Evolutionary conservation across 768 basidiomycete genomes (phyloP).

Genomic region (Termitomyces sp.): DNA sequence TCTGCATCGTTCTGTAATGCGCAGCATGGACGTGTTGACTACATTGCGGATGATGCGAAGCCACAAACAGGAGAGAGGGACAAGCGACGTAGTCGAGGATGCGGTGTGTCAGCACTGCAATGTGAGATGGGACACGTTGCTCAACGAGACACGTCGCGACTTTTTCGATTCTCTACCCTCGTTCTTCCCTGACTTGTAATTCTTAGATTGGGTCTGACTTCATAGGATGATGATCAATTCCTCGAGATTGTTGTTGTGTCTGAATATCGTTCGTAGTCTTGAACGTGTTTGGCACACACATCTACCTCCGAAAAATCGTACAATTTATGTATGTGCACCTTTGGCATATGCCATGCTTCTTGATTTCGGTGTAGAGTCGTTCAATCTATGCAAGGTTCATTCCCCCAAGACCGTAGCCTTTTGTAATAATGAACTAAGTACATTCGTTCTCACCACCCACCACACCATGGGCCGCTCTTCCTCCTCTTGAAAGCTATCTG

Average conservation of each 20-base stretch:
- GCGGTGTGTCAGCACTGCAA: slow-evolving; percentile 20
- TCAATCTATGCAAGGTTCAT: not conserved
- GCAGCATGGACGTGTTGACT: slow-evolving; percentile 17
- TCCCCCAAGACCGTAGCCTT: not conserved
- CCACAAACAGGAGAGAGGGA: slow-evolving; percentile 19
- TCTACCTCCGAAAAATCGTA: not conserved
- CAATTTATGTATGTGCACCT: not conserved
- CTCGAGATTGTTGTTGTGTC: not conserved
- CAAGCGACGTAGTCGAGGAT: slow-evolving; percentile 17
- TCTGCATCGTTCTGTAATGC: slow-evolving; percentile 17
- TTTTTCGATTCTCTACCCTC: slow-evolving; percentile 19
- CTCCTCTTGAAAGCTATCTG: not conserved
- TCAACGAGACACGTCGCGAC: slow-evolving; percentile 18
- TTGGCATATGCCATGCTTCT: not conserved
- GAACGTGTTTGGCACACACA: too few species aligned
- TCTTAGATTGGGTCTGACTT: slow-evolving; percentile 2
- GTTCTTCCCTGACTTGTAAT: slow-evolving; percentile 20
- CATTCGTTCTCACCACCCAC: not conserved
- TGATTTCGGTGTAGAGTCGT: not conserved
- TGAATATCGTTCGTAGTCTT: not conserved
- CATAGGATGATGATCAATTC: not conserved
- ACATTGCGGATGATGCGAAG: slow-evolving; percentile 19
- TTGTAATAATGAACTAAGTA: not conserved
- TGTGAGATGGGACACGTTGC: slow-evolving; percentile 18
- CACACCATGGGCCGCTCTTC: too few species aligned